Percentiles rank a stretch among this genome's conserved stretches.
phyloP scores from a whole-genome alignment of 768 basidiomycete genomes.

The Lactarius hatsudake region DNA sequence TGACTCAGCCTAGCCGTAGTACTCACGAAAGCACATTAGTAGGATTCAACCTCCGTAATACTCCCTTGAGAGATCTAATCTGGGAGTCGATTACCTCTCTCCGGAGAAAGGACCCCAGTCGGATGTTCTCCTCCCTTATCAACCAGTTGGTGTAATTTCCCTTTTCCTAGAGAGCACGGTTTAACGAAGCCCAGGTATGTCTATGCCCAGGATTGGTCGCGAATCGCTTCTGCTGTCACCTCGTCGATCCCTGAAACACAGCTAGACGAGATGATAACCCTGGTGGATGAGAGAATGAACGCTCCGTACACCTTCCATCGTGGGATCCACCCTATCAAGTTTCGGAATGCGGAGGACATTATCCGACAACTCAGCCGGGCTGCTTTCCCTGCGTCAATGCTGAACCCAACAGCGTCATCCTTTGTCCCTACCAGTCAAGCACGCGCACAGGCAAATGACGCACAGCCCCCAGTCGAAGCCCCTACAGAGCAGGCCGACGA shows the following conservation, averaged over 20 bases:
- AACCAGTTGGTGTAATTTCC: neutral
- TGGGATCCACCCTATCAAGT: conserved; percentile 8
- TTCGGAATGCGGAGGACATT: conserved; percentile 14
- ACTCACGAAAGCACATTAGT: conserved; percentile 5
- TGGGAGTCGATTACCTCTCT: conserved; percentile 12
- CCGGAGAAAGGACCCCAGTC: conserved; percentile 5
- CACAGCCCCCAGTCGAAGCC: neutral
- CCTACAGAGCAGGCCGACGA: neutral
- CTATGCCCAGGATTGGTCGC: conserved; percentile 4
- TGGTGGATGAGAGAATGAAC: neutral
- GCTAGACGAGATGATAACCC: conserved; percentile 22
- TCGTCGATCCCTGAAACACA: conserved; percentile 14
- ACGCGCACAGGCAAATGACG: neutral
- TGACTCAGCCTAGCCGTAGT: neutral
- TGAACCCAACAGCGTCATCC: conserved; percentile 15
- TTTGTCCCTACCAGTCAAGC: conserved; percentile 14
- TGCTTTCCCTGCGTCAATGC: conserved; percentile 8
- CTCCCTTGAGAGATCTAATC: neutral
- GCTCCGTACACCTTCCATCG: neutral
- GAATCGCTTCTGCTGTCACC: neutral
- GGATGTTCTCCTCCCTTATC: conserved; percentile 7
- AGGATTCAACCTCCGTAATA: conserved; percentile 1
- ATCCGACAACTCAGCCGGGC: conserved; percentile 10
- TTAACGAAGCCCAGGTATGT: conserved; percentile 15
- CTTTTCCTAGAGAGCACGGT: neutral